Conservation (phyloP, 352 stramenopile species). For the Pythium vanterpoolii region DNA sequence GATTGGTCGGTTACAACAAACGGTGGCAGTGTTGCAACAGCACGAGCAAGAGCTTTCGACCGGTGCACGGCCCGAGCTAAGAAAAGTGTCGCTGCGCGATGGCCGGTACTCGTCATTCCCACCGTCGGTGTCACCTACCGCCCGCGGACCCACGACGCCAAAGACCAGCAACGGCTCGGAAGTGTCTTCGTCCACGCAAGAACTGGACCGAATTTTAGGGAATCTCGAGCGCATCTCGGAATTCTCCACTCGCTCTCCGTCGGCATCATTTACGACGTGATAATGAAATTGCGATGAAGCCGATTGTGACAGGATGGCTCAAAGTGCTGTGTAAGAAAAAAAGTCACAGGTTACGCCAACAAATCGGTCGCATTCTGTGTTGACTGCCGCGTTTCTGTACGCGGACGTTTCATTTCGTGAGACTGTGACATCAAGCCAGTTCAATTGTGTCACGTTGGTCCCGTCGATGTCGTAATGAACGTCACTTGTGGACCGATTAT, state of each 20-base stretch:
- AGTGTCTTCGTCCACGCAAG: conserved; percentile 32
- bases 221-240: conserved; percentile 71
- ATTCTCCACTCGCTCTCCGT: conserved; percentile 35
- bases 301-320: neutral
- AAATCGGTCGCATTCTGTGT: neutral
- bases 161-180: conserved; percentile 15
- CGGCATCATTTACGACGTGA: conserved; percentile 15
- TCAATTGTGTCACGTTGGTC: neutral
- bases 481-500: neutral
- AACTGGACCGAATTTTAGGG: conserved; percentile 62
- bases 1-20: conserved; percentile 51
- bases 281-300: neutral
- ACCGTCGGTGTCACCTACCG: neutral
- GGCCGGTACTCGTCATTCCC: conserved; percentile 14
- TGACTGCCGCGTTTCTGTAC: neutral
- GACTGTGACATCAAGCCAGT: neutral
- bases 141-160: neutral
- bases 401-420: neutral
- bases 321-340: neutral
- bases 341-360: neutral
- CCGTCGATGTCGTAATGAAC: neutral
- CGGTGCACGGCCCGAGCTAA: neutral
- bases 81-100: neutral
- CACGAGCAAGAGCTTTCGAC: conserved; percentile 15
- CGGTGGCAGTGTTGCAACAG: conserved; percentile 35